Percentiles rank a stretch among this genome's conserved stretches.
phyloP scores from a whole-genome alignment of 2,329 filamentous ascomycete genomes.

The Leptoxyphium fumago region DNA sequence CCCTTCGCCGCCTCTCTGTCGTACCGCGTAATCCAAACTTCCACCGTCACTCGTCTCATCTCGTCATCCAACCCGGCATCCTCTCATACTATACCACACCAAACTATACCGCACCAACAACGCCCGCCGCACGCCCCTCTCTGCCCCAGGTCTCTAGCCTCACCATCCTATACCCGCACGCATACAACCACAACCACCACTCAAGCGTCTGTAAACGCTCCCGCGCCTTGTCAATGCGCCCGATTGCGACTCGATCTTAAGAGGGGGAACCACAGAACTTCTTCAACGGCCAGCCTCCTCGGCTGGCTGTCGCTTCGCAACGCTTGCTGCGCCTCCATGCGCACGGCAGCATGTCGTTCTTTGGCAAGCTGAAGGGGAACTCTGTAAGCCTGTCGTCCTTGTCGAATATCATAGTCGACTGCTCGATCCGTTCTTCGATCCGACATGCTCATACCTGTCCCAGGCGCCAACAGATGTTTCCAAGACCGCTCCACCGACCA shows the following conservation, averaged over 20 bases:
- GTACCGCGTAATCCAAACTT: too few relatives aligned
- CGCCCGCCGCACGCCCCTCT: too few relatives aligned
- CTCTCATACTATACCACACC: too few relatives aligned
- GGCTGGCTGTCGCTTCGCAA: neutral
- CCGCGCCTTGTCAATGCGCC: neutral
- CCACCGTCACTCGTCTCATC: too few relatives aligned
- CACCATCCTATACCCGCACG: neutral
- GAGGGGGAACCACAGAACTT: neutral
- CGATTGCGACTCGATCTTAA: neutral
- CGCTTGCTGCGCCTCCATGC: neutral
- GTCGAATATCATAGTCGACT: neutral
- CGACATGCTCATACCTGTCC: neutral
- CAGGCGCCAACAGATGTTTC: conserved; percentile 24
- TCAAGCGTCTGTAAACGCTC: neutral
- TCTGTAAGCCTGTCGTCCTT: conserved; percentile 24
- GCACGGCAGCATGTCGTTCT: conserved; percentile 34
- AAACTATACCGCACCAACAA: too few relatives aligned
- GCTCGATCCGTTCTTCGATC: neutral
- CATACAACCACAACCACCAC: neutral
- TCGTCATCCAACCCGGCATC: too few relatives aligned
- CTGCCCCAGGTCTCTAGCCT: neutral
- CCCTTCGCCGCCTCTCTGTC: too few relatives aligned
- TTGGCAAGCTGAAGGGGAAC: conserved; percentile 37
- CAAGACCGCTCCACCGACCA: conserved; percentile 32
- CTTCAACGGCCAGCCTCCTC: neutral